Conservation (phyloP, 2,329 filamentous ascomycete species). For the Berkeleyomyces basicola region DNA sequence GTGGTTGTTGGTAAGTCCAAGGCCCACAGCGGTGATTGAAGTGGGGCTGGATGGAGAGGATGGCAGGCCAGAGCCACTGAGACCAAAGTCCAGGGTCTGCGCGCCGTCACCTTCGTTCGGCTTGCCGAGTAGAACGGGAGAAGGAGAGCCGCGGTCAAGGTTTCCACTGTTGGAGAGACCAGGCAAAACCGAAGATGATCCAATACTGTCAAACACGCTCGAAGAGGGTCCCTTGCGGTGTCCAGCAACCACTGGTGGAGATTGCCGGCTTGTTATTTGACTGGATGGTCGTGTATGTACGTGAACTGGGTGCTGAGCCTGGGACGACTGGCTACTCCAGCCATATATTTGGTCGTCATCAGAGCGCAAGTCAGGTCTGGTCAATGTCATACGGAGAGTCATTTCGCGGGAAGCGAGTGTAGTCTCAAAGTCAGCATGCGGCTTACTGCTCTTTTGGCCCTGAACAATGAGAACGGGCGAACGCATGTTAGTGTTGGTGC, state of each 20-base stretch:
- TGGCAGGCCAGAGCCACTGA: background rate
- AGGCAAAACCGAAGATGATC: background rate
- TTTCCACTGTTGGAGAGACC: background rate
- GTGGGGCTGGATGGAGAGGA: background rate
- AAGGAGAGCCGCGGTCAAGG: background rate
- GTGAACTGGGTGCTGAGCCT: background rate
- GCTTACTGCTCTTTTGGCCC: conserved; percentile 17
- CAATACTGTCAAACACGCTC: background rate
- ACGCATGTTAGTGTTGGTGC: conserved; percentile 13
- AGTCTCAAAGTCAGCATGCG: conserved; percentile 10
- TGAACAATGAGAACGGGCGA: conserved; percentile 5
- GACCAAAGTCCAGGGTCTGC: background rate
- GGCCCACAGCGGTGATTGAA: background rate
- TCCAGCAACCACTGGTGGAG: background rate
- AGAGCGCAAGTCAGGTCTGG: conserved; percentile 68
- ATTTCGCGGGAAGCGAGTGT: conserved; percentile 45
- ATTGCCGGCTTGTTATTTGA: conserved; percentile 5
- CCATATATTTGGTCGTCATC: conserved; percentile 57
- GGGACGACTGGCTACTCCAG: conserved; percentile 32
- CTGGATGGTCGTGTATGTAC: conserved; percentile 3
- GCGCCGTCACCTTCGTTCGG: background rate
- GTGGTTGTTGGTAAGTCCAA: background rate
- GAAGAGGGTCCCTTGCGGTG: background rate
- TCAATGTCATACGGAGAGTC: conserved; percentile 92
- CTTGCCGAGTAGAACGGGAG: background rate